Conservation (phyloP, 768 basidiomycete species). For the Suillus tomentosus region DNA sequence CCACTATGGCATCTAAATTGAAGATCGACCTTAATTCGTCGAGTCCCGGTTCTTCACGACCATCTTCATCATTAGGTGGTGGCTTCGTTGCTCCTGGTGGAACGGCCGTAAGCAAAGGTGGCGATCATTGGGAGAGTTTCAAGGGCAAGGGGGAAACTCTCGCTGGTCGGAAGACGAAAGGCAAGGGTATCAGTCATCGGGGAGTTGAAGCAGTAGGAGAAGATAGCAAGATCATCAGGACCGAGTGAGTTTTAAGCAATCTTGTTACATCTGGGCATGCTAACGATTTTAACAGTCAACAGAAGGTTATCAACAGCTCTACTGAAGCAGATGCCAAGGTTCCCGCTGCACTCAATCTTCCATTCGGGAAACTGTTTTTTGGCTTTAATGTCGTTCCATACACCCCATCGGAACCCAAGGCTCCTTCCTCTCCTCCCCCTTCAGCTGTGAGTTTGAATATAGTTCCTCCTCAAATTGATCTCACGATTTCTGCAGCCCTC, state of each 20-base stretch:
- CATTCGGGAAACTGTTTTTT: conserved; percentile 95
- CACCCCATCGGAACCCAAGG: conserved; percentile 45
- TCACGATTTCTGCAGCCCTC: conserved; percentile 33
- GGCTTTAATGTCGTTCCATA: conserved; percentile 85
- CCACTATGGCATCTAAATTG: conserved; percentile 96
- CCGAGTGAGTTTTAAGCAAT: conserved; percentile 64
- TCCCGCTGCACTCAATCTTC: conserved; percentile 87
- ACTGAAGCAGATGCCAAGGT: conserved; percentile 76
- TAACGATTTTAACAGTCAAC: conserved; percentile 55
- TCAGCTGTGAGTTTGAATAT: conserved; percentile 29
- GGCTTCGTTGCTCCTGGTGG: conserved; percentile 58
- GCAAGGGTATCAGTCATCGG: conserved; percentile 86
- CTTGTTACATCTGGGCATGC: conserved; percentile 10
- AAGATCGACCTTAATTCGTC: conserved; percentile 90
- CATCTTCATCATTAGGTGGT: conserved; percentile 72
- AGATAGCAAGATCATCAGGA: conserved; percentile 86
- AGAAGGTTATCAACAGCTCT: conserved; percentile 77
- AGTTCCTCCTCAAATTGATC: neutral
- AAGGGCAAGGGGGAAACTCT: conserved; percentile 94
- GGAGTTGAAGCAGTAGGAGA: conserved; percentile 78
- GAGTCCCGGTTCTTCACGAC: conserved; percentile 84
- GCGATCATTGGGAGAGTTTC: conserved; percentile 93
- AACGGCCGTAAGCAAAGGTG: conserved; percentile 66
- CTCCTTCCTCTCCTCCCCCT: conserved; percentile 30
- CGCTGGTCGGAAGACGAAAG: conserved; percentile 89